Conservation (phyloP, 257 asterid species). For the Craterostigma plantagineum region DNA sequence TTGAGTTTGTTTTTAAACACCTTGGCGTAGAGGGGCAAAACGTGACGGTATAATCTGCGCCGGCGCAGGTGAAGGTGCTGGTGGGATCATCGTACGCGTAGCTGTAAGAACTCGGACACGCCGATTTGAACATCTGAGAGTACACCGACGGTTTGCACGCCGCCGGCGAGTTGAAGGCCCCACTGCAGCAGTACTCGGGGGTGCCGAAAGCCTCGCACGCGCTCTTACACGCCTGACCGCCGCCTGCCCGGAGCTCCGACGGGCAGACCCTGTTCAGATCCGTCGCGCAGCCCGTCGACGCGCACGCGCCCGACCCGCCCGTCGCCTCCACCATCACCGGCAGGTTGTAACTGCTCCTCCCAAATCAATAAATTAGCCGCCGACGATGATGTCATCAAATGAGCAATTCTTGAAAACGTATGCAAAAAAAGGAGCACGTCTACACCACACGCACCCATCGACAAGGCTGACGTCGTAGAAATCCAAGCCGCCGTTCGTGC, state of each 20-base stretch:
- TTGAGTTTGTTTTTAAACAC: slow-evolving; percentile 15
- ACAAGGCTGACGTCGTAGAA: slow-evolving; percentile 91
- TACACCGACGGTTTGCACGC: slow-evolving; percentile 75
- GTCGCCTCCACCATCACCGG: slow-evolving; percentile 65
- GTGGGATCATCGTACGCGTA: slow-evolving; percentile 89
- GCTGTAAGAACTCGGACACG: slow-evolving; percentile 89
- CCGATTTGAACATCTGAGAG: slow-evolving; percentile 69
- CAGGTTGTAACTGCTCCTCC: slow-evolving; percentile 19
- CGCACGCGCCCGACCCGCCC: slow-evolving; percentile 76
- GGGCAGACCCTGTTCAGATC: slow-evolving; percentile 88
- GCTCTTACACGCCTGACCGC: slow-evolving; percentile 74
- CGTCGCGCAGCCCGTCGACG: slow-evolving; percentile 71
- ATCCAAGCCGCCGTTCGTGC: slow-evolving; percentile 77
- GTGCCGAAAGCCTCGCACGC: slow-evolving; percentile 95
- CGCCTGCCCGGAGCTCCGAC: slow-evolving; percentile 41
- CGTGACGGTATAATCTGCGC: slow-evolving; percentile 74
- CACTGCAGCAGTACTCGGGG: slow-evolving; percentile 78
- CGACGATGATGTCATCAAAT: no score
- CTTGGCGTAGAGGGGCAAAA: slow-evolving; percentile 85
- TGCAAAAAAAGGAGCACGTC: no score
- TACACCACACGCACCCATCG: no score
- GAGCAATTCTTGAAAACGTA: no score
- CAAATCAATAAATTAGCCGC: no score
- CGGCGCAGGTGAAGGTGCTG: slow-evolving; percentile 82
- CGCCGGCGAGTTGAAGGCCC: slow-evolving; percentile 59